Evolutionary conservation across 78 protist genomes (phyloP).

Genomic region (Chrysochromulina tobinii): DNA sequence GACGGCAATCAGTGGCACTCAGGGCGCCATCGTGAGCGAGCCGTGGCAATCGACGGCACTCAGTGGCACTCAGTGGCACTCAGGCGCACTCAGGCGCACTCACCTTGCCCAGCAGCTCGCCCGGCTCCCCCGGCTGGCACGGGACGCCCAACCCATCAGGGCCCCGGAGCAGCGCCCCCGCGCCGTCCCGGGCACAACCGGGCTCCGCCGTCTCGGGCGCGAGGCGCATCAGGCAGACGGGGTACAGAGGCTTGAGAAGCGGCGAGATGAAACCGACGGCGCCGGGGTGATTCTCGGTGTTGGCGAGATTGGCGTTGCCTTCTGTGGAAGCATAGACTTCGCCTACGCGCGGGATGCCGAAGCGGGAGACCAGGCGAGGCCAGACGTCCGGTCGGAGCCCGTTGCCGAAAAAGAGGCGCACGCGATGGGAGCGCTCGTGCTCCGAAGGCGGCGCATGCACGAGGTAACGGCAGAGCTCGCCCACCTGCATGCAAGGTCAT

Average conservation of each 20-base stretch:
- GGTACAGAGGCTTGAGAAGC: not conserved
- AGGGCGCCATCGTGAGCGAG: too few species aligned
- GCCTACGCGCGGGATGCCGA: slow-evolving; percentile 16
- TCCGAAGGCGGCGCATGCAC: slow-evolving; percentile 18
- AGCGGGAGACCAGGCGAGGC: slow-evolving; percentile 26
- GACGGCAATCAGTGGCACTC: too few species aligned
- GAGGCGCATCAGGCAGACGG: not conserved
- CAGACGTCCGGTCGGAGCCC: slow-evolving; percentile 71
- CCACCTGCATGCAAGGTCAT: too few species aligned
- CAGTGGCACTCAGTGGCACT: too few species aligned
- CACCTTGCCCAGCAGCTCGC: slow-evolving; percentile 50
- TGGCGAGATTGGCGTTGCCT: slow-evolving; percentile 18
- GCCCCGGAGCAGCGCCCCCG: not conserved
- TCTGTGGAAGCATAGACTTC: slow-evolving; percentile 71
- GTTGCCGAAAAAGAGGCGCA: slow-evolving; percentile 66
- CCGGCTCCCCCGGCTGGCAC: slow-evolving; percentile 2
- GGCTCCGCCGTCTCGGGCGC: too few species aligned
- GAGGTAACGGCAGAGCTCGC: slow-evolving; percentile 61
- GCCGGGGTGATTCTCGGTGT: slow-evolving; percentile 33
- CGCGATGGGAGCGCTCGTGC: slow-evolving; percentile 10
- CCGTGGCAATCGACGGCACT: too few species aligned
- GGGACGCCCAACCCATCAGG: slow-evolving; percentile 37
- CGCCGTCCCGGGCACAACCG: too few species aligned
- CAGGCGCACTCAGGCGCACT: too few species aligned
- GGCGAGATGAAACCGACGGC: slow-evolving; percentile 28